Conservation (phyloP, 805 yeast genomes). For the Starmera caribaea region DNA sequence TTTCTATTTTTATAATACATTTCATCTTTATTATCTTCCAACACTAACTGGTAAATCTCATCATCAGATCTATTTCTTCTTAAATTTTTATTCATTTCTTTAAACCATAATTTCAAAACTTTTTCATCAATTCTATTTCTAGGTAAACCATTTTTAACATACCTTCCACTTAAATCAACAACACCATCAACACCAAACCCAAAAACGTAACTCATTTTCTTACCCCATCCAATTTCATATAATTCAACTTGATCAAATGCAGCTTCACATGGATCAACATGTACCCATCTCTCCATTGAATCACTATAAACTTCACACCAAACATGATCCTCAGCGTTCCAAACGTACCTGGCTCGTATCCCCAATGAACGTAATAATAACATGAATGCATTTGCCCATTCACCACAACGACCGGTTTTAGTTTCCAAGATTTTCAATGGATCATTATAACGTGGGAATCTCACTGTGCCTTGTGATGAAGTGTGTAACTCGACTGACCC, state of each 20-base stretch:
- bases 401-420: slow-evolving; percentile 83
- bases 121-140: slow-evolving; percentile 35
- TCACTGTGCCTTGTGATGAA: slow-evolving; percentile 45
- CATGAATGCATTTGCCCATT: slow-evolving; percentile 84
- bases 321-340: slow-evolving; percentile 92
- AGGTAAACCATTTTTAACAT: slow-evolving; percentile 43
- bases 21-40: slow-evolving; percentile 28
- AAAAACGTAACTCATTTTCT: slow-evolving; percentile 80
- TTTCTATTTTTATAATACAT: slow-evolving; percentile 17
- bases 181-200: slow-evolving; percentile 58
- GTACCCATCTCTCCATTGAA: slow-evolving; percentile 64
- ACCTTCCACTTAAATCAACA: slow-evolving; percentile 61
- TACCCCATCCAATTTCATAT: slow-evolving; percentile 85
- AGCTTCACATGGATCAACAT: slow-evolving; percentile 81
- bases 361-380: slow-evolving; percentile 61
- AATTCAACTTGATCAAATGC: slow-evolving; percentile 74
- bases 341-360: slow-evolving; percentile 56
- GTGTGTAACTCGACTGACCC: slow-evolving; percentile 51
- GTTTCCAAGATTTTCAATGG: slow-evolving; percentile 52
- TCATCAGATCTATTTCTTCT: slow-evolving; percentile 21
- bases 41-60: slow-evolving; percentile 27
- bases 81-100: slow-evolving; percentile 25
- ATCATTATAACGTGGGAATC: slow-evolving; percentile 74
- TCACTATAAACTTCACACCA: slow-evolving; percentile 87
- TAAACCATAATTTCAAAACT: slow-evolving; percentile 26